phyloP scores from a whole-genome alignment of 495 filamentous ascomycete species.

The Friedmanniomyces endolithicus region DNA sequence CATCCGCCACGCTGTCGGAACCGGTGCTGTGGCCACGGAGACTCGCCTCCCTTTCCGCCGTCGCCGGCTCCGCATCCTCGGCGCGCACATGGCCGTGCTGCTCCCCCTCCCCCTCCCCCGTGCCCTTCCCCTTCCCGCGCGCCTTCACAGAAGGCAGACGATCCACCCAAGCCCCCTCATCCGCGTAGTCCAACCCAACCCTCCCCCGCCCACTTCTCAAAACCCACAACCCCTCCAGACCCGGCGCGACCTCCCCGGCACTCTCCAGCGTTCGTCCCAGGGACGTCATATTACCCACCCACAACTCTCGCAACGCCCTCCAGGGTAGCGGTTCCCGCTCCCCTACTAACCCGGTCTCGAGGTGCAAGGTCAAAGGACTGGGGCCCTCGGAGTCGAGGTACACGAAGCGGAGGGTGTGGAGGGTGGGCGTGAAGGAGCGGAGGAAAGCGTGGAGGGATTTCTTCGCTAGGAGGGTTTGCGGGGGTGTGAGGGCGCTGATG shows the following conservation, averaged over 20 bases:
- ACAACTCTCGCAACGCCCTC: slow-evolving; percentile 6
- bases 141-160: no score
- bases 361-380: slow-evolving; percentile 17
- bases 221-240: not conserved
- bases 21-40: slow-evolving; percentile 5
- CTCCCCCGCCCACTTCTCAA: not conserved
- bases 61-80: not conserved
- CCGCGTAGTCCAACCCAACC: not conserved
- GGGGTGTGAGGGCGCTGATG: not conserved
- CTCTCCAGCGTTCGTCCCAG: not conserved
- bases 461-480: slow-evolving; percentile 18
- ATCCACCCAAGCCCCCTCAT: not conserved
- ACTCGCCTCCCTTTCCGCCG: not conserved
- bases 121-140: no score
- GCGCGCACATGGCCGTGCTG: not conserved
- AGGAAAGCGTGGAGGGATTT: slow-evolving; percentile 24
- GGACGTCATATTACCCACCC: slow-evolving; percentile 6
- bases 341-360: not conserved
- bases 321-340: slow-evolving; percentile 7
- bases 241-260: not conserved
- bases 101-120: not conserved
- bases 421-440: slow-evolving; percentile 10
- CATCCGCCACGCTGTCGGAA: not conserved
- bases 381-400: slow-evolving; percentile 23
- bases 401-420: slow-evolving; percentile 17